phyloP scores from a whole-genome alignment of 495 filamentous ascomycete genomes.

The Penicillium nucicola region DNA sequence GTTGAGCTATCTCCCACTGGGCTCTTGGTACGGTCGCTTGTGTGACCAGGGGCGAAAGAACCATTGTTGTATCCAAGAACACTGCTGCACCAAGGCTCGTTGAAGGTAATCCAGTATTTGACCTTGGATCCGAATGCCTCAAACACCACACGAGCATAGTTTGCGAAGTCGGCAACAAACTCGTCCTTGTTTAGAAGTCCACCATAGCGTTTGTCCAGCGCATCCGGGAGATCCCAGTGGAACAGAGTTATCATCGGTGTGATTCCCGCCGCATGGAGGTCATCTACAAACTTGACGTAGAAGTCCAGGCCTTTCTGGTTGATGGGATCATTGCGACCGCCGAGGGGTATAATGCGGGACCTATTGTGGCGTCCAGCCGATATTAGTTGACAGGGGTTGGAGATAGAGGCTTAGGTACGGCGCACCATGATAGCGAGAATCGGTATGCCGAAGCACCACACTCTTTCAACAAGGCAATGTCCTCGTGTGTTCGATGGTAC shows the following conservation, averaged over 20 bases:
- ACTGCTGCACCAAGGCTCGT: conserved; percentile 53
- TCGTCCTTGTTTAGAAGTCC: conserved; percentile 51
- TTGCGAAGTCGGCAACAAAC: conserved; percentile 49
- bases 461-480: conserved; percentile 68
- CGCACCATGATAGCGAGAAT: conserved; percentile 73
- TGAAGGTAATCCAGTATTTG: conserved; percentile 56
- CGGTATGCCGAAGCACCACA: conserved; percentile 64
- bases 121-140: conserved; percentile 44
- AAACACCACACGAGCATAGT: conserved; percentile 49
- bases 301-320: conserved; percentile 47
- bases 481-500: conserved; percentile 69
- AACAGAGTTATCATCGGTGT: conserved; percentile 50
- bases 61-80: conserved; percentile 53
- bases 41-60: conserved; percentile 48
- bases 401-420: conserved; percentile 17
- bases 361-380: conserved; percentile 22
- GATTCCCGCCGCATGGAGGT: conserved; percentile 47
- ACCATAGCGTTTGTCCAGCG: conserved; percentile 49
- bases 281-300: conserved; percentile 48
- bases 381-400: neutral
- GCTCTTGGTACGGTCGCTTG: conserved; percentile 47
- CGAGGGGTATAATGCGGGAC: conserved; percentile 67
- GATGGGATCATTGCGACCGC: conserved; percentile 45
- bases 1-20: conserved; percentile 45
- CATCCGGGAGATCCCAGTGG: conserved; percentile 55